These are phyloP conservation scores for Pythium vanterpoolii DNA, from an alignment of 352 stramenopile genomes.

Conservation along the genomic window DNA sequence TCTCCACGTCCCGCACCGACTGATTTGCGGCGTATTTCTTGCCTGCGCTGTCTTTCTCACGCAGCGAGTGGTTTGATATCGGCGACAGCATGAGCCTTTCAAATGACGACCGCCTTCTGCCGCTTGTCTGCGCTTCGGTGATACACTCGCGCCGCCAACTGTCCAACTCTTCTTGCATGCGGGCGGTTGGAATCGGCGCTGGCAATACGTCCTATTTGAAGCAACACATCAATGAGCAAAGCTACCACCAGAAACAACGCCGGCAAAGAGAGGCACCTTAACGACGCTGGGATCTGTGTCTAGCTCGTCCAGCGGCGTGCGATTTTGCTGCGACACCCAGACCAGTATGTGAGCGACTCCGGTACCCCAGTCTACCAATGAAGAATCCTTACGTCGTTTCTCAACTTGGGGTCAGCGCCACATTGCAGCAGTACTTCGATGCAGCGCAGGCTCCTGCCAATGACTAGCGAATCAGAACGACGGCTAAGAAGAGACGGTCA, in stretches of 20 bases:
- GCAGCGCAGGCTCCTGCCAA: slow-evolving; percentile 49
- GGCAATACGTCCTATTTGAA: slow-evolving; percentile 19
- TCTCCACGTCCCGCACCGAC: slow-evolving; percentile 18
- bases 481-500: not conserved
- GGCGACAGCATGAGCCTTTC: slow-evolving; percentile 12
- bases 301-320: slow-evolving; percentile 60
- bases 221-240: not conserved
- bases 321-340: slow-evolving; percentile 43
- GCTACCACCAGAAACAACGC: not conserved
- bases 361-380: no score
- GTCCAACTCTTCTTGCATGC: slow-evolving; percentile 22
- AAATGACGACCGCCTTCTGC: slow-evolving; percentile 1
- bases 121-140: slow-evolving; percentile 18
- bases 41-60: not conserved
- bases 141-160: slow-evolving; percentile 24
- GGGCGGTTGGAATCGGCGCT: slow-evolving; percentile 22
- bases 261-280: slow-evolving; percentile 23
- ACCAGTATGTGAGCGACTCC: not conserved
- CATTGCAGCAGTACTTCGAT: slow-evolving; percentile 59
- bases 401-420: slow-evolving; percentile 49
- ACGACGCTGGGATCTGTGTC: slow-evolving; percentile 28
- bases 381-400: slow-evolving; percentile 48
- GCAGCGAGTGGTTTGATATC: not conserved
- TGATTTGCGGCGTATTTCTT: slow-evolving; percentile 7
- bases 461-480: slow-evolving; percentile 22